phyloP scores from a whole-genome alignment of 306 rosid genomes.

The Oemleria cerasiformis region DNA sequence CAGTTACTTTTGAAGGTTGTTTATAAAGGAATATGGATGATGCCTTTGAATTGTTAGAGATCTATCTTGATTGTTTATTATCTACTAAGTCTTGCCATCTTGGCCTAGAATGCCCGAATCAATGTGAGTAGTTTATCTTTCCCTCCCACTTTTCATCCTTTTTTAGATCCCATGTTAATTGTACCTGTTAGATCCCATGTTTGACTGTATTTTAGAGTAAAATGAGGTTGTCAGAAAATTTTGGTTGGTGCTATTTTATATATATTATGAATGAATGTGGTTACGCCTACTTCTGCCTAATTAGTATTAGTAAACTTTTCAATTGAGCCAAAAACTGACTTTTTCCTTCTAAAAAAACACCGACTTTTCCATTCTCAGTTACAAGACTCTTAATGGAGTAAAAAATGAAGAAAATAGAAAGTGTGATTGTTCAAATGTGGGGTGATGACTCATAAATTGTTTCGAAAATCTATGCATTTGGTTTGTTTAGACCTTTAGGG shows the following conservation, averaged over 20 bases:
- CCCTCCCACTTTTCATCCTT: not conserved
- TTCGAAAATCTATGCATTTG: too few species aligned
- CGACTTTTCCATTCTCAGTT: too few species aligned
- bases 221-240: not conserved
- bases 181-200: not conserved
- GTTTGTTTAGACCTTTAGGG: too few species aligned
- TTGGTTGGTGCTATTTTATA: not conserved
- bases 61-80: not conserved
- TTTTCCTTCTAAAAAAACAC: too few species aligned
- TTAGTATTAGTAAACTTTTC: too few species aligned
- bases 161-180: not conserved
- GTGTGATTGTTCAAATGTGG: too few species aligned
- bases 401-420: too few species aligned
- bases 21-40: not conserved
- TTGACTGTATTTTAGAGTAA: not conserved
- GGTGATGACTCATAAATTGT: too few species aligned
- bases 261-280: not conserved
- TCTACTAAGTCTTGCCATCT: not conserved
- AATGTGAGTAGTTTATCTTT: not conserved
- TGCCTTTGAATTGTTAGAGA: not conserved
- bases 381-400: too few species aligned
- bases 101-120: not conserved
- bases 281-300: too few species aligned
- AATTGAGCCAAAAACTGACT: too few species aligned
- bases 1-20: not conserved